Conservation (phyloP, 345 rosid genomes). For the Salix purpurea region DNA sequence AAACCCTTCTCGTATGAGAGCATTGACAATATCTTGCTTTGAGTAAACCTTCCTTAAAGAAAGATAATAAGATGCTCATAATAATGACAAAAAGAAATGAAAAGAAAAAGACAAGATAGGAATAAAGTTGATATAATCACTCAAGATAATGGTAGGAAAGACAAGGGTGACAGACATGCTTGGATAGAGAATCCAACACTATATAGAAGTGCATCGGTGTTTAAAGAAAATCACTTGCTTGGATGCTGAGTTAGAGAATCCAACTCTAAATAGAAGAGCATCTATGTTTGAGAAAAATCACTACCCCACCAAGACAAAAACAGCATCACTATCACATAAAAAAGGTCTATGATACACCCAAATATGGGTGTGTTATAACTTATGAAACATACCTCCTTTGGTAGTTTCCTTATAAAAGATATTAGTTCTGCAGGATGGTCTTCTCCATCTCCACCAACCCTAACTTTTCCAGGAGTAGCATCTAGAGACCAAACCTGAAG, state of each 20-base stretch:
- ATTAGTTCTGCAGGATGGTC: constrained; percentile 89
- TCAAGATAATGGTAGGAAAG: background rate
- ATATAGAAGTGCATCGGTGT: too few relatives aligned
- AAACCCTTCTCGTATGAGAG: constrained; percentile 52
- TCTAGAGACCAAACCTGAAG: constrained; percentile 88
- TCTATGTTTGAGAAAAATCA: background rate
- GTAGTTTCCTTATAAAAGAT: constrained; percentile 58
- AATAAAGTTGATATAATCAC: background rate
- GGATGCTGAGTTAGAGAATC: too few relatives aligned
- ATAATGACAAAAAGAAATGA: background rate
- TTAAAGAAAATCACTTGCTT: background rate
- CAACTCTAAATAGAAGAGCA: too few relatives aligned
- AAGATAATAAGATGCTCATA: constrained; percentile 8
- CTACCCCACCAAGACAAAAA: background rate
- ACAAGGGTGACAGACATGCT: too few relatives aligned
- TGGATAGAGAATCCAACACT: too few relatives aligned
- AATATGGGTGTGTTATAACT: background rate
- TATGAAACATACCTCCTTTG: constrained; percentile 51
- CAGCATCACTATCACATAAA: background rate
- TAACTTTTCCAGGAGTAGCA: constrained; percentile 95
- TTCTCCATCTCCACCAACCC: constrained; percentile 80
- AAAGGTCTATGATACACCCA: background rate
- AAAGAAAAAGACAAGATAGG: too few relatives aligned
- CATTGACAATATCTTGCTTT: constrained; percentile 42
- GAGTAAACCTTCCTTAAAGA: constrained; percentile 49